These are phyloP conservation scores for Exophiala spinifera DNA, from an alignment of 2,329 filamentous ascomycete species.

Conservation along the genomic window DNA sequence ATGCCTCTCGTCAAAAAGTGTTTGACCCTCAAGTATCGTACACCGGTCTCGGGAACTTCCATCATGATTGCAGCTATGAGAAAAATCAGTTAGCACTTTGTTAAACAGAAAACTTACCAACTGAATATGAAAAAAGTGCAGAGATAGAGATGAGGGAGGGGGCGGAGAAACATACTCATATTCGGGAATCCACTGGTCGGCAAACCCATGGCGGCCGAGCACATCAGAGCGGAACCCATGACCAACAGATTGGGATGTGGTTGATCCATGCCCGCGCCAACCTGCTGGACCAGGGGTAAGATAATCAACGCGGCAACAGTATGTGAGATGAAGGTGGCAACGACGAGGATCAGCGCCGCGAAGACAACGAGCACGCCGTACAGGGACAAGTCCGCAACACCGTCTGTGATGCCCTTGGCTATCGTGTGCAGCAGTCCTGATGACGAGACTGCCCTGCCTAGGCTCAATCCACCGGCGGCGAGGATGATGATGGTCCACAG, in stretches of 20 bases:
- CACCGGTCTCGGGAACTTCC: slow-evolving; percentile 85
- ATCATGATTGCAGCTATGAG: slow-evolving; percentile 92
- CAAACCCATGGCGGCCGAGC: slow-evolving; percentile 93
- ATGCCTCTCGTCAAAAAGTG: slow-evolving; percentile 95
- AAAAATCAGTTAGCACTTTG: background rate
- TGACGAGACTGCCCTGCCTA: slow-evolving; percentile 91
- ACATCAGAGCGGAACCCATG: slow-evolving; percentile 95
- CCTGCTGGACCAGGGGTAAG: slow-evolving; percentile 80
- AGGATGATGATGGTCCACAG: slow-evolving; percentile 98
- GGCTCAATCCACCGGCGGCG: slow-evolving; percentile 83
- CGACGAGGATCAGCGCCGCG: slow-evolving; percentile 75
- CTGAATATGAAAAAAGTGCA: slow-evolving; percentile 1
- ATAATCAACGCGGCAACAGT: slow-evolving; percentile 96
- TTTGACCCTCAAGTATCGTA: slow-evolving; percentile 84
- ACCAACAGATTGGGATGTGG: slow-evolving; percentile 92
- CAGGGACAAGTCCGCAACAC: slow-evolving; percentile 73
- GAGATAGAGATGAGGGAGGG: slow-evolving; percentile 7
- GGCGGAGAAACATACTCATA: slow-evolving; percentile 91
- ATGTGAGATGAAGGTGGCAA: slow-evolving; percentile 96
- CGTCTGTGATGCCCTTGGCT: slow-evolving; percentile 68
- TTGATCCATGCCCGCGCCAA: slow-evolving; percentile 79
- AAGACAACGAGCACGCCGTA: slow-evolving; percentile 88
- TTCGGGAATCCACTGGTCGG: slow-evolving; percentile 97
- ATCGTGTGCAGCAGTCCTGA: slow-evolving; percentile 90
- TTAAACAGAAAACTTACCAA: no score